Evolutionary conservation across 306 rosid species (phyloP).

Genomic region (Mimosa bimucronata): DNA sequence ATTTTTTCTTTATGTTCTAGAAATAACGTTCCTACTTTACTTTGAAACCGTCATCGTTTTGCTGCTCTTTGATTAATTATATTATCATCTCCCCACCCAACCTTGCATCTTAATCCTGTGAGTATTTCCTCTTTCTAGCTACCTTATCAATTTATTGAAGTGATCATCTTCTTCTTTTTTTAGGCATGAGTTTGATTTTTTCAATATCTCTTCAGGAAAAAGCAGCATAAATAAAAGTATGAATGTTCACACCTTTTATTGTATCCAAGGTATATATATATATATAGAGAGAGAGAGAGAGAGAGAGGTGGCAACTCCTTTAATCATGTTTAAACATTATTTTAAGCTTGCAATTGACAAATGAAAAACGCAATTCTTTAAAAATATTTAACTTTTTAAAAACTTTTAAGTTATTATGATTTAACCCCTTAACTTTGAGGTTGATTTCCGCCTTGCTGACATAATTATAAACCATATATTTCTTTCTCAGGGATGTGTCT

Average conservation of each 20-base stretch:
- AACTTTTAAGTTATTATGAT: no score
- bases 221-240: neutral
- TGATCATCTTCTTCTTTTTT: neutral
- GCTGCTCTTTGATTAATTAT: neutral
- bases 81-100: slow-evolving; percentile 10
- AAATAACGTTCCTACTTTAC: slow-evolving; percentile 24
- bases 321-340: neutral
- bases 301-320: neutral
- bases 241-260: neutral
- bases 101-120: slow-evolving; percentile 27
- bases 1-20: slow-evolving; percentile 20
- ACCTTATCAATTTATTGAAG: neutral
- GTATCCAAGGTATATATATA: neutral
- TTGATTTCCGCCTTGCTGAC: no score
- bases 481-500: no score
- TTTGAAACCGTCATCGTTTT: neutral
- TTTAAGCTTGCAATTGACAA: no score
- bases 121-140: neutral
- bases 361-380: no score
- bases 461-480: no score
- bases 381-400: no score
- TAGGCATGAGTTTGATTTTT: neutral
- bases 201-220: neutral
- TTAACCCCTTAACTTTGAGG: no score
- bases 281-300: neutral